Evolutionary conservation across 116 monocot species (phyloP), one percentile per base, ranked within the genome.

Genomic region (Posidonia oceanica): DNA sequence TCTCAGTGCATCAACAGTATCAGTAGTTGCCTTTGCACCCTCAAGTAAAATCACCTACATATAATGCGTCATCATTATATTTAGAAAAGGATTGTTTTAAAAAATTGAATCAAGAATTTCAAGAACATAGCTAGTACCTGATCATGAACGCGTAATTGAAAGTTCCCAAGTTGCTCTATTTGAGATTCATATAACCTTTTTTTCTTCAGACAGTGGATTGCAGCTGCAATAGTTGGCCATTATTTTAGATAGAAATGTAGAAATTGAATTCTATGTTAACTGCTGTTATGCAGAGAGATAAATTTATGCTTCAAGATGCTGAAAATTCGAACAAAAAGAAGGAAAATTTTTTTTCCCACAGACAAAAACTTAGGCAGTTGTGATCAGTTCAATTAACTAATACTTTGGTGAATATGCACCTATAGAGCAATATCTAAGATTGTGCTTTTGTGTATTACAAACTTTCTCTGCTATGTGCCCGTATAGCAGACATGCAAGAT

Each of bases 191-290:
- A 87, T 57, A 81, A 55, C 55, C 78, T 83, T 18, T 87, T 87
- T 39, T 74, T 87, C 87, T 81, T 87, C 53, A 87, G 21, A 51
- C 81, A 83, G 68, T 81, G 83, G 52, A 87, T 87, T 54, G 87
- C 78, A 73, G 83, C 87, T 87, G 78, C 59, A 78, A 77, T 36
- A 29, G 36, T 40, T n/a, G 13, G 13, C 61, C 61, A 40, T 65
- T 64, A 40, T 13, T 65, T n/a, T 42, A 40, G 5, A 65, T 36
- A 39, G 14, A 42, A 3, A 65, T 65, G n/a, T 20, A 5, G 8
- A 48, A 48, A 48, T 1, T 10, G 12, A 48, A 42, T 42, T 42
- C 42, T 48, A 48, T 7, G 12, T 48, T 48, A 7, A 7, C 6
- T 6, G 48, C 48, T 29, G 29, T 29, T 10, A 48, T 48, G 48